Base-by-base conservation (phyloP, 2,329 filamentous ascomycete genomes). In the Chrysoporthe cubensis region DNA sequence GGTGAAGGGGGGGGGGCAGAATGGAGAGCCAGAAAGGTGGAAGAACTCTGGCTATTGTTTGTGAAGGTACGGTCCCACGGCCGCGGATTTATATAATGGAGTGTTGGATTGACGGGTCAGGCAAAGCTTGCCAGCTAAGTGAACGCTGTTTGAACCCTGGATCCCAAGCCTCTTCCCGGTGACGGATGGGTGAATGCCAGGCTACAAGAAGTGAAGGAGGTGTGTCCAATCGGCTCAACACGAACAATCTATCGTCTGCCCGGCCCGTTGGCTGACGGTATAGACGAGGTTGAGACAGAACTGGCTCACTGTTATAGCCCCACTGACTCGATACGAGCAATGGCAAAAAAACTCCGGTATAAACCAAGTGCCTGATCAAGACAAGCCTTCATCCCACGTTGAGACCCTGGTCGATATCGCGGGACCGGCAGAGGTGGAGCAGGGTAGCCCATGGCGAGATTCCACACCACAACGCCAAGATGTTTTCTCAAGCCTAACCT, bases 331-430 rank as follows among this genome's bases (percentile, higher is more conserved):
- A 62, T 3, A 50, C 26, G 50, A 48, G 43, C 43, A 50, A 62
- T 40, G 16, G 32, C 43, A 50, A 18, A 14, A 37, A 9, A 37
- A 9, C 4, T 26, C 44, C 44, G 43, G 50, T 40, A 50, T 50
- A 62, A 40, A 40, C 54, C 54, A 34, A 57, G 5, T 62, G 43
- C 43, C 59, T 48, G 43, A 62, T 62, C 40, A 9, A 44, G 40
- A 43, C 32, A 32, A 26, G 13, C 5, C 40, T 42, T 40, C 57
- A 42, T 32, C n/a, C 57, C 57, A 44, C 40, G 40, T 60, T 21
- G 57, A 60, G 37, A 44, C 57, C 57, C 57, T 57, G 54, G 54
- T 57, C 54, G 9, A 57, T 18, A 57, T 40, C 54, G 32, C 34
- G 2, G 54, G 16, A 8, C 16, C 34, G 34, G 34, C 34, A 18